A percentile compares a stretch with the other conserved stretches of the same genome.
phyloP scores from a whole-genome alignment of 2,329 filamentous ascomycete species.

The Escovopsis sp. region DNA sequence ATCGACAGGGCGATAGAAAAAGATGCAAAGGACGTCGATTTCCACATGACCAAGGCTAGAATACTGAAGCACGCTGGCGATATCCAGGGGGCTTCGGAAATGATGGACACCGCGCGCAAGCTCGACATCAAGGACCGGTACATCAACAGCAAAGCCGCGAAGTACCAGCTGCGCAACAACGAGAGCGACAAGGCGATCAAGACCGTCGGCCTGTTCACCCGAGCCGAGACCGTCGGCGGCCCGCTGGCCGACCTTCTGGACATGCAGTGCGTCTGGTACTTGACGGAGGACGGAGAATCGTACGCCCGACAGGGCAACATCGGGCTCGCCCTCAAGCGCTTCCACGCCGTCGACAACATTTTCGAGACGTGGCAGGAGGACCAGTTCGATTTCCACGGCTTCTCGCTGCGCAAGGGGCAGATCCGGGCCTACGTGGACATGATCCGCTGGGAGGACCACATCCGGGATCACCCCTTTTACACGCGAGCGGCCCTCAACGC shows the following conservation, averaged over 20 bases:
- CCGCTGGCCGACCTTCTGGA: conserved; percentile 84
- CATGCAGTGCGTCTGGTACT: conserved; percentile 97
- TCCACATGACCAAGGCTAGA: conserved; percentile 86
- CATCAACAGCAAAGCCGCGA: conserved; percentile 96
- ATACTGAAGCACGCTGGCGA: conserved; percentile 88
- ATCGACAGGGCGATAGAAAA: conserved; percentile 73
- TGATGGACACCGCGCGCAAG: conserved; percentile 75
- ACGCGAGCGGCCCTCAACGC: conserved; percentile 70
- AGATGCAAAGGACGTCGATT: conserved; percentile 72
- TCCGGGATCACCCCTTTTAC: conserved; percentile 90
- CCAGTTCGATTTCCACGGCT: conserved; percentile 97
- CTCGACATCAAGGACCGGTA: conserved; percentile 86
- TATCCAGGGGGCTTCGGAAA: conserved; percentile 61
- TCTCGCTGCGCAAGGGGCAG: conserved; percentile 92
- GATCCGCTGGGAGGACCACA: conserved; percentile 85
- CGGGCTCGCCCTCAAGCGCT: conserved; percentile 80
- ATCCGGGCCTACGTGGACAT: conserved; percentile 91
- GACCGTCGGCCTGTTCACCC: conserved; percentile 87
- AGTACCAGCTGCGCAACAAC: conserved; percentile 89
- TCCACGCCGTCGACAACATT: conserved; percentile 76
- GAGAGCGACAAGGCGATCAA: conserved; percentile 74
- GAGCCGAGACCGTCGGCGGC: conserved; percentile 76
- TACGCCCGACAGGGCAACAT: conserved; percentile 70
- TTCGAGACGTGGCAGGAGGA: conserved; percentile 98
- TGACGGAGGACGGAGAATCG: conserved; percentile 89